Percentiles rank a stretch among this genome's conserved stretches.
Evolutionary conservation across 2,329 filamentous ascomycete species (phyloP).

Genomic region (Ophiostoma himal-ulmi): DNA sequence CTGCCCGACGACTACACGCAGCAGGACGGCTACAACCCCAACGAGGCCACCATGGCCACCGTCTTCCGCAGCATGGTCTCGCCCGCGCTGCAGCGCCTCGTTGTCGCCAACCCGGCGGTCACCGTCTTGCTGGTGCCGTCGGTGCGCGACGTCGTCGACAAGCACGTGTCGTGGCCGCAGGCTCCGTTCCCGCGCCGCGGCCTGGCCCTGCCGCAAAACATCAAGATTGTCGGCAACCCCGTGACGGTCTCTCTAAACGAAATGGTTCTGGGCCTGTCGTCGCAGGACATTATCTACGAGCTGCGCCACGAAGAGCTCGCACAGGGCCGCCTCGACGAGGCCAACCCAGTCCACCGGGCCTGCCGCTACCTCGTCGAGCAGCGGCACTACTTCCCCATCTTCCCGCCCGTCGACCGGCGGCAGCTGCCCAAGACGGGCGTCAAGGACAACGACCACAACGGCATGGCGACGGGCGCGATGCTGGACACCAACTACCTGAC

Average conservation of each 20-base stretch:
- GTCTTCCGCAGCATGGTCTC: conserved; percentile 79
- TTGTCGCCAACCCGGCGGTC: conserved; percentile 63
- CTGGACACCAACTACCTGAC: conserved; percentile 80
- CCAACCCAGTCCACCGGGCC: conserved; percentile 63
- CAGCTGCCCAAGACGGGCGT: conserved; percentile 60
- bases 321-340: conserved; percentile 45
- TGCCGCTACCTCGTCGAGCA: conserved; percentile 79
- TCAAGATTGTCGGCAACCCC: conserved; percentile 78
- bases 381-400: conserved; percentile 83
- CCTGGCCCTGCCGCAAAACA: conserved; percentile 71
- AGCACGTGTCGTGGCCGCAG: conserved; percentile 79
- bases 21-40: conserved; percentile 52
- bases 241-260: conserved; percentile 89
- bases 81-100: conserved; percentile 64
- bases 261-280: conserved; percentile 71
- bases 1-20: conserved; percentile 43
- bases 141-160: conserved; percentile 72
- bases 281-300: conserved; percentile 79
- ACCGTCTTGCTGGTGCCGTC: conserved; percentile 80
- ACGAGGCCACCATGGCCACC: conserved; percentile 72
- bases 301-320: conserved; percentile 68
- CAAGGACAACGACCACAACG: conserved; percentile 52
- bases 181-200: conserved; percentile 61
- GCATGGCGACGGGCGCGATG: conserved; percentile 64
- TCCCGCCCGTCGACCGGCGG: conserved; percentile 68